phyloP scores from a whole-genome alignment of 2,329 filamentous ascomycete species.

The Pestalotiopsis sp. region DNA sequence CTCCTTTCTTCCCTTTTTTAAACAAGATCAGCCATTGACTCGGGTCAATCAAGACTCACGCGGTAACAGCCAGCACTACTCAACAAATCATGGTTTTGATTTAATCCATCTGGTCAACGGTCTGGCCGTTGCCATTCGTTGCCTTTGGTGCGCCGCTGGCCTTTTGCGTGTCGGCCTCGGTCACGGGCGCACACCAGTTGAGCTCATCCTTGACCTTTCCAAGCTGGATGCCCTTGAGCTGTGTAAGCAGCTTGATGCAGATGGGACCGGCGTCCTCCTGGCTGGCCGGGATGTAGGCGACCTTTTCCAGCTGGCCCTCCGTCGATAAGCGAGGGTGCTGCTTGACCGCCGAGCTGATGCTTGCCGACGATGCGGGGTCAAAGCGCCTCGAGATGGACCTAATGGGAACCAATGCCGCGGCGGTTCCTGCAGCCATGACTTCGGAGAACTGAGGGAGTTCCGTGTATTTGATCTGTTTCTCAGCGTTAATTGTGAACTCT shows the following conservation, averaged over 20 bases:
- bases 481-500: not conserved
- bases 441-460: slow-evolving; percentile 64
- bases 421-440: slow-evolving; percentile 90
- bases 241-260: slow-evolving; percentile 72
- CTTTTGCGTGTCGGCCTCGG: slow-evolving; percentile 46
- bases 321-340: slow-evolving; percentile 41
- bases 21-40: not conserved
- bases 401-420: slow-evolving; percentile 88
- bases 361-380: slow-evolving; percentile 39
- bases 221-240: slow-evolving; percentile 83
- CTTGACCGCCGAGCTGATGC: slow-evolving; percentile 37
- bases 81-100: not conserved
- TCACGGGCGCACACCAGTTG: slow-evolving; percentile 66
- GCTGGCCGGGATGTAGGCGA: slow-evolving; percentile 56
- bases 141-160: slow-evolving; percentile 33
- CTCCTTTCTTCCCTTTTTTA: not conserved
- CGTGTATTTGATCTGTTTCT: slow-evolving; percentile 62
- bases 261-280: slow-evolving; percentile 74
- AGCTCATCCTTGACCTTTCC: slow-evolving; percentile 79
- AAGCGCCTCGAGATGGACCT: slow-evolving; percentile 79
- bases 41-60: not conserved
- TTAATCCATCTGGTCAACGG: slow-evolving; percentile 41
- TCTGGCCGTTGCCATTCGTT: slow-evolving; percentile 29
- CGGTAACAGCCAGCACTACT: not conserved
- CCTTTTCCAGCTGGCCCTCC: slow-evolving; percentile 47